A percentile compares a stretch with the other conserved stretches of the same genome.
Evolutionary conservation across 345 rosid genomes (phyloP).

Genomic region (Hibiscus syriacus): DNA sequence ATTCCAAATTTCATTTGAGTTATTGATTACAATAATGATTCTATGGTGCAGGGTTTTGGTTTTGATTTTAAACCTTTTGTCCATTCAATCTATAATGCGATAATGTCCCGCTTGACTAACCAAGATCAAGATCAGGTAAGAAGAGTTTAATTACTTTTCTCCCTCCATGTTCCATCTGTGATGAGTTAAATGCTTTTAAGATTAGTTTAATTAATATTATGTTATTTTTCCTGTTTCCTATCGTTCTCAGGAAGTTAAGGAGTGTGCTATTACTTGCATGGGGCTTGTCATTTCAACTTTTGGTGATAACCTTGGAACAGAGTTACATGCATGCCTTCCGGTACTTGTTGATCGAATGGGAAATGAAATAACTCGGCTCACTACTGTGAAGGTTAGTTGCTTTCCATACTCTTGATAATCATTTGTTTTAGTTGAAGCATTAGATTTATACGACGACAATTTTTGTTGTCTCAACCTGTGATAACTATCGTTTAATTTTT

Average conservation of each 20-base stretch:
- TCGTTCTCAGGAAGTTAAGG: conserved; percentile 87
- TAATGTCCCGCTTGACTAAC: conserved; percentile 93
- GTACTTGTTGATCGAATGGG: conserved; percentile 99
- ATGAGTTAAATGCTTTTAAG: background rate
- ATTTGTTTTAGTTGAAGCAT: background rate
- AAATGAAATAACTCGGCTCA: conserved; percentile 97
- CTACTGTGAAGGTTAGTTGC: conserved; percentile 85
- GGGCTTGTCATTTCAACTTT: conserved; percentile 94
- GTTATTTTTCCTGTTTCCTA: conserved; percentile 7
- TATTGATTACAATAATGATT: conserved; percentile 8
- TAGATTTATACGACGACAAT: background rate
- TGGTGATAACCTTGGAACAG: conserved; percentile 77
- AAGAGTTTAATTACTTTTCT: background rate
- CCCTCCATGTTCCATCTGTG: background rate
- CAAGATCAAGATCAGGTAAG: conserved; percentile 99
- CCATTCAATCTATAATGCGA: conserved; percentile 77
- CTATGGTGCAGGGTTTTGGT: conserved; percentile 41
- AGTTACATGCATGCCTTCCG: conserved; percentile 82
- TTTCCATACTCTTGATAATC: background rate
- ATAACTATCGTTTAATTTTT: too few relatives aligned
- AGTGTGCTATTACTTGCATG: conserved; percentile 98
- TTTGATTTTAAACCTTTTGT: conserved; percentile 90
- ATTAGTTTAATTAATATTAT: background rate
- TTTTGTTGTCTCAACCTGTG: too few relatives aligned
- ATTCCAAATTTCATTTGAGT: background rate